These are phyloP conservation scores for Sugiyamaella chiloensis DNA, from an alignment of 805 yeast genomes.

Conservation along the genomic window DNA sequence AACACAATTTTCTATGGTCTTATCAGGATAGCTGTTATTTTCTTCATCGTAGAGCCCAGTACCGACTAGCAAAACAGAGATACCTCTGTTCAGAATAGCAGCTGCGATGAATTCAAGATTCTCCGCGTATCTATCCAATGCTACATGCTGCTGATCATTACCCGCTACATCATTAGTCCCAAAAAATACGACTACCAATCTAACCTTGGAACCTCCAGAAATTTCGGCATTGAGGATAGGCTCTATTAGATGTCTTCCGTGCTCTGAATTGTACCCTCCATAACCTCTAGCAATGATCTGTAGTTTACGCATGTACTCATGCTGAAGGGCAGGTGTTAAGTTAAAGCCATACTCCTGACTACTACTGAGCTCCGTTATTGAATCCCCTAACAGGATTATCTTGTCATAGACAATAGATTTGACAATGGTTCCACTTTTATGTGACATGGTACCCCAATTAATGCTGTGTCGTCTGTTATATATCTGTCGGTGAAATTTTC, in stretches of 20 bases:
- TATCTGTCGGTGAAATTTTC: not conserved
- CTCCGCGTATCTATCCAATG: slow-evolving; percentile 44
- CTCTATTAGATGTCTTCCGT: slow-evolving; percentile 50
- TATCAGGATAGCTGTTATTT: slow-evolving; percentile 15
- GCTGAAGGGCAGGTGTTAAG: slow-evolving; percentile 48
- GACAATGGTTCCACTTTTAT: not conserved
- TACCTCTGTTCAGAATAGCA: slow-evolving; percentile 43
- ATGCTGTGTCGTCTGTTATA: too few relatives aligned
- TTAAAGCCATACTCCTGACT: slow-evolving; percentile 42
- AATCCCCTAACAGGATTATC: slow-evolving; percentile 66
- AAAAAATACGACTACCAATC: slow-evolving; percentile 52
- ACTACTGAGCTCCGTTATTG: slow-evolving; percentile 57
- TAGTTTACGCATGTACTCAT: slow-evolving; percentile 44
- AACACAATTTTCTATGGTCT: slow-evolving; percentile 41
- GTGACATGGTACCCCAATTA: too few relatives aligned
- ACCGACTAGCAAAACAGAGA: slow-evolving; percentile 51
- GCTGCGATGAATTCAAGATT: slow-evolving; percentile 49
- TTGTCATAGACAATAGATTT: slow-evolving; percentile 33
- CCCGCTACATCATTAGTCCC: slow-evolving; percentile 73
- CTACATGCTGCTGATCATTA: slow-evolving; percentile 45
- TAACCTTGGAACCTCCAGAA: slow-evolving; percentile 36
- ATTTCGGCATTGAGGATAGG: slow-evolving; percentile 50
- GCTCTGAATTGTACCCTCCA: slow-evolving; percentile 69
- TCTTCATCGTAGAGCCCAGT: slow-evolving; percentile 50
- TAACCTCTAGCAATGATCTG: slow-evolving; percentile 74